Evolutionary conservation across 495 filamentous ascomycete species (phyloP).

Genomic region (Hypoxylon cercidicola): DNA sequence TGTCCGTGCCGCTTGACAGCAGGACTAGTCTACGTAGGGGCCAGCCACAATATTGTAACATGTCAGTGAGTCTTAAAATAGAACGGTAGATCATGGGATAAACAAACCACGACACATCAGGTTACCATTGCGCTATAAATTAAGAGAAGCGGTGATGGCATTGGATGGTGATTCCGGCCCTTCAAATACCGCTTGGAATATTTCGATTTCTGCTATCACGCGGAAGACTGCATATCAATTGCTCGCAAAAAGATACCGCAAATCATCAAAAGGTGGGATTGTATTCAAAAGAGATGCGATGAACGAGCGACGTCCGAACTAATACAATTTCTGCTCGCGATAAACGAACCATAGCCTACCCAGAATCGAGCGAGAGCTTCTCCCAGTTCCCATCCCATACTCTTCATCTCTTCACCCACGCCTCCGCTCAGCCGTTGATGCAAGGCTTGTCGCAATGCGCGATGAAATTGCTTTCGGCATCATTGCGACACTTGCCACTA

Average conservation of each 20-base stretch:
- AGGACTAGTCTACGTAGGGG: conserved; percentile 11
- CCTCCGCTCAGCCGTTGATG: conserved; percentile 32
- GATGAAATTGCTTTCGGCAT: conserved; percentile 45
- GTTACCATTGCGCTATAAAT: not conserved
- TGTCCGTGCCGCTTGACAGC: conserved; percentile 12
- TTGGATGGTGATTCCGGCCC: too few relatives aligned
- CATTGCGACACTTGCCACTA: conserved; percentile 52
- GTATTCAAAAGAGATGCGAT: conserved; percentile 15
- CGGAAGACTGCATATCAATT: not conserved
- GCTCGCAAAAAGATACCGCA: not conserved
- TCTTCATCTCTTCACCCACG: not conserved
- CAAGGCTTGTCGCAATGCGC: conserved; percentile 47
- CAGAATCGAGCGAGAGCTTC: conserved; percentile 4
- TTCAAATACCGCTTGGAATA: too few relatives aligned
- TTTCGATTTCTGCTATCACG: not conserved
- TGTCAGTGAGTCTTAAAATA: conserved; percentile 15
- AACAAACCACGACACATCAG: conserved; percentile 3
- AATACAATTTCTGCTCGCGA: conserved; percentile 16
- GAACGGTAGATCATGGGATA: not conserved
- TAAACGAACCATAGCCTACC: conserved; percentile 20
- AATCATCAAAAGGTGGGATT: not conserved
- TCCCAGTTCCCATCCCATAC: conserved; percentile 8
- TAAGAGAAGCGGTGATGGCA: too few relatives aligned
- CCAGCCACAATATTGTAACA: not conserved
- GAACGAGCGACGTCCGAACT: conserved; percentile 26